These are phyloP conservation scores for Acanthamoeba royreba DNA, from an alignment of 208 protist genomes.

Conservation along the genomic window DNA sequence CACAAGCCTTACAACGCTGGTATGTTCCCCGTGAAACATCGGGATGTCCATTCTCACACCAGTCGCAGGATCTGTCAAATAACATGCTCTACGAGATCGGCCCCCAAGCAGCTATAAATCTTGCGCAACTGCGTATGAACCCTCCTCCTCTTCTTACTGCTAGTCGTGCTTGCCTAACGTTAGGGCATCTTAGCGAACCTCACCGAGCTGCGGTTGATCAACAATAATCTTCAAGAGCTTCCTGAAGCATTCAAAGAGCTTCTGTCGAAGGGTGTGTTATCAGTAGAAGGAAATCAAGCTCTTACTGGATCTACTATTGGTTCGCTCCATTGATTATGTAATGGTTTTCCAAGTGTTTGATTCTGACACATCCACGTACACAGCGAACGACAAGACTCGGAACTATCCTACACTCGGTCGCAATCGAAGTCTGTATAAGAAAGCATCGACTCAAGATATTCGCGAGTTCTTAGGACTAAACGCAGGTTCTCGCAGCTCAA, in stretches of 20 bases:
- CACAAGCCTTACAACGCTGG: background rate
- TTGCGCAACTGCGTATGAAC: background rate
- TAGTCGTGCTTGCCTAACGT: background rate
- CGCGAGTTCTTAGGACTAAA: background rate
- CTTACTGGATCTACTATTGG: background rate
- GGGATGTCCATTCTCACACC: background rate
- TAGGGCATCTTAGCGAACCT: background rate
- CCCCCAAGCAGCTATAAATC: background rate
- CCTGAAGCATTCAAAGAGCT: background rate
- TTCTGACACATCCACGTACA: background rate
- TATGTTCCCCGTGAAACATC: background rate
- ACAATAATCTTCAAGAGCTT: background rate
- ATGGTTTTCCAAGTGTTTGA: background rate
- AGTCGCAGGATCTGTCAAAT: background rate
- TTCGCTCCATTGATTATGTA: background rate
- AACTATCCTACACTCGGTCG: background rate
- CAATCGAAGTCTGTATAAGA: background rate
- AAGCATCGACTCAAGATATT: slow-evolving; percentile 2
- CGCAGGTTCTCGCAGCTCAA: background rate
- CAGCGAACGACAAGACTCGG: background rate
- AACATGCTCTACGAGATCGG: slow-evolving; percentile 9
- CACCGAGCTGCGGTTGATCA: background rate
- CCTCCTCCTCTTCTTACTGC: background rate
- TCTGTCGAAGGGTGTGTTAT: background rate
- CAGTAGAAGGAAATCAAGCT: background rate